phyloP scores from a whole-genome alignment of 1,139 yeast genomes.

The Pichia kudriavzevii region DNA sequence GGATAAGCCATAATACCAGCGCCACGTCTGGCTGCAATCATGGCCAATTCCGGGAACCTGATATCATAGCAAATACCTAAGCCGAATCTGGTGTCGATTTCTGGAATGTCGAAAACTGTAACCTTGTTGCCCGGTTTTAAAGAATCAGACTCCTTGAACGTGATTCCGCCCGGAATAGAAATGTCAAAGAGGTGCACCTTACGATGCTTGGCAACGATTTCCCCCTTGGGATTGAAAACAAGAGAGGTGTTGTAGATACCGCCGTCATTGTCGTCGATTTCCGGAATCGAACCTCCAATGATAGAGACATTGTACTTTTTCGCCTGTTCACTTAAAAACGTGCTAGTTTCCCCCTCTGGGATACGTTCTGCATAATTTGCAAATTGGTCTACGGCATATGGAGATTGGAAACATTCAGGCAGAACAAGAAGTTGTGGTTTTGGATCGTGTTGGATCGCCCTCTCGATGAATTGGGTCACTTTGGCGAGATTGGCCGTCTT shows the following conservation, averaged over 20 bases:
- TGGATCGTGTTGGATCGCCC: conserved; percentile 45
- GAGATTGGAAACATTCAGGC: conserved; percentile 94
- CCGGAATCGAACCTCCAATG: conserved; percentile 92
- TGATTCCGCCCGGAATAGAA: conserved; percentile 81
- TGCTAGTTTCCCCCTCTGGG: conserved; percentile 65
- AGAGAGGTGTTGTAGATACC: conserved; percentile 76
- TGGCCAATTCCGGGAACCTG: conserved; percentile 85
- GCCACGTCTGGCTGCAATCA: conserved; percentile 63
- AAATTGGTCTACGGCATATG: conserved; percentile 83
- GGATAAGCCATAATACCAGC: conserved; percentile 91
- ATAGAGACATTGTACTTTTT: conserved; percentile 51
- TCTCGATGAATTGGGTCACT: conserved; percentile 41
- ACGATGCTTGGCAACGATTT: conserved; percentile 75
- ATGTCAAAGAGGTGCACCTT: conserved; percentile 88
- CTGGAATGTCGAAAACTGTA: conserved; percentile 63
- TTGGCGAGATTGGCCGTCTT: conserved; percentile 51
- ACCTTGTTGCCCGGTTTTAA: conserved; percentile 74
- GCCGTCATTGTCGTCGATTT: conserved; percentile 41
- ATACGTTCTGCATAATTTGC: conserved; percentile 73
- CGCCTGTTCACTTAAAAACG: conserved; percentile 57
- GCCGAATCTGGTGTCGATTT: conserved; percentile 67
- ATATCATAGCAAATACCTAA: conserved; percentile 90
- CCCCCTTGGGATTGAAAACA: conserved; percentile 64
- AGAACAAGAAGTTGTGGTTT: conserved; percentile 52
- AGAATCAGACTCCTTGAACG: conserved; percentile 74